Conservation (phyloP, 306 rosid genomes). For the Rosa lucieae region DNA sequence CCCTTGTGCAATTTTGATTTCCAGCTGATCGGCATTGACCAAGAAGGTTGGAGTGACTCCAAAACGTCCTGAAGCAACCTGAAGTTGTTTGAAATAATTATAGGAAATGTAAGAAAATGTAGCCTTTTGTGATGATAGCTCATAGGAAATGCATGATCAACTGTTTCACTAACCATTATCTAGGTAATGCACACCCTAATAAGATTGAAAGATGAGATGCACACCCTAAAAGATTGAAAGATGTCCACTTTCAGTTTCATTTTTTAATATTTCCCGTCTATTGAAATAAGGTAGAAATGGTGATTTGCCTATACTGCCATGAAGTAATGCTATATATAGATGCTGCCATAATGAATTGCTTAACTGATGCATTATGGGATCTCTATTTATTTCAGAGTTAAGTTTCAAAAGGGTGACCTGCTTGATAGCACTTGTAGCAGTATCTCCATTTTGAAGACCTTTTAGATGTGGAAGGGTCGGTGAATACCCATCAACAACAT, state of each 20-base stretch:
- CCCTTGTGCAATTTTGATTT: slow-evolving; percentile 99
- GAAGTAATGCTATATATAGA: background rate
- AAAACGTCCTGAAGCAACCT: slow-evolving; percentile 99
- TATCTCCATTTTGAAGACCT: slow-evolving; percentile 99
- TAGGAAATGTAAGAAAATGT: background rate
- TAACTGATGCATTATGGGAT: slow-evolving; percentile 15
- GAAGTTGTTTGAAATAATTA: slow-evolving; percentile 23
- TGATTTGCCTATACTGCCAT: background rate
- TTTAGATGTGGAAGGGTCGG: slow-evolving; percentile 98
- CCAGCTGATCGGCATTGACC: slow-evolving; percentile 96
- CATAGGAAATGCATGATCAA: slow-evolving; percentile 8
- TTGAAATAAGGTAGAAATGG: background rate
- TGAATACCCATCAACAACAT: slow-evolving; percentile 98
- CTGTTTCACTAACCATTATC: background rate
- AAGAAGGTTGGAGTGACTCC: slow-evolving; percentile 99
- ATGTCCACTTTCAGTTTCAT: slow-evolving; percentile 22
- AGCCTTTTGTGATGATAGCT: background rate
- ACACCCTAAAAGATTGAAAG: slow-evolving; percentile 13
- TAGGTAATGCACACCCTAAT: slow-evolving; percentile 2
- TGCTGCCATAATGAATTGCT: background rate
- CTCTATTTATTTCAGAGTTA: slow-evolving; percentile 5
- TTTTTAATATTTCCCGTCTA: background rate
- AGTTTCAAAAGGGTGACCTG: slow-evolving; percentile 60
- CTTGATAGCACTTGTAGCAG: slow-evolving; percentile 98
- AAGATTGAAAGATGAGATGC: background rate